phyloP scores from a whole-genome alignment of 805 yeast genomes.

The Monosporozyma siamensis region DNA sequence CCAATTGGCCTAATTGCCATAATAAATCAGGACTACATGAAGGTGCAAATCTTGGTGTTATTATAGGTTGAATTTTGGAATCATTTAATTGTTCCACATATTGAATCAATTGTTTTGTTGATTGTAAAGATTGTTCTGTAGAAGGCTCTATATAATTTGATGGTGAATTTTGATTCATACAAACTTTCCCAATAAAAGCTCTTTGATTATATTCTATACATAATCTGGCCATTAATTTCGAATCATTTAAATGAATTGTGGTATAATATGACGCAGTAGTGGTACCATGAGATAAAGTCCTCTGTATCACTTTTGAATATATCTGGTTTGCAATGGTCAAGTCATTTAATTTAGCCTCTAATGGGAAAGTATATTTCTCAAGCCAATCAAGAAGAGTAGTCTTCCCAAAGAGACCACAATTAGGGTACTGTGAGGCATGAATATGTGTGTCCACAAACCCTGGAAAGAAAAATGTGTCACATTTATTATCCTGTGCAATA shows the following conservation, averaged over 20 bases:
- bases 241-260: conserved; percentile 69
- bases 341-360: conserved; percentile 61
- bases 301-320: conserved; percentile 56
- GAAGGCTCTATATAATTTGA: conserved; percentile 52
- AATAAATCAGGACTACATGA: conserved; percentile 62
- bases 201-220: conserved; percentile 67
- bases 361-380: conserved; percentile 75
- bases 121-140: conserved; percentile 41
- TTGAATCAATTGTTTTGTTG: conserved; percentile 48
- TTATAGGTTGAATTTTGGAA: conserved; percentile 54
- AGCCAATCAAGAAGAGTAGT: conserved; percentile 87
- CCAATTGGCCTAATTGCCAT: conserved; percentile 50
- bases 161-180: conserved; percentile 83
- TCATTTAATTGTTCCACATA: conserved; percentile 43
- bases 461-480: conserved; percentile 56
- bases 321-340: conserved; percentile 46
- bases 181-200: conserved; percentile 85
- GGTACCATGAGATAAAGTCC: conserved; percentile 73
- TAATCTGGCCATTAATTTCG: conserved; percentile 67
- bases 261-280: conserved; percentile 90
- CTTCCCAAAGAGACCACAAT: conserved; percentile 74
- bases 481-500: conserved; percentile 17
- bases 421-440: conserved; percentile 80
- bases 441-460: conserved; percentile 79
- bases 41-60: conserved; percentile 94